Percentiles rank a stretch among this genome's conserved stretches.
phyloP scores from a whole-genome alignment of 106 monocot genomes.

The Dendrobium catenatum region DNA sequence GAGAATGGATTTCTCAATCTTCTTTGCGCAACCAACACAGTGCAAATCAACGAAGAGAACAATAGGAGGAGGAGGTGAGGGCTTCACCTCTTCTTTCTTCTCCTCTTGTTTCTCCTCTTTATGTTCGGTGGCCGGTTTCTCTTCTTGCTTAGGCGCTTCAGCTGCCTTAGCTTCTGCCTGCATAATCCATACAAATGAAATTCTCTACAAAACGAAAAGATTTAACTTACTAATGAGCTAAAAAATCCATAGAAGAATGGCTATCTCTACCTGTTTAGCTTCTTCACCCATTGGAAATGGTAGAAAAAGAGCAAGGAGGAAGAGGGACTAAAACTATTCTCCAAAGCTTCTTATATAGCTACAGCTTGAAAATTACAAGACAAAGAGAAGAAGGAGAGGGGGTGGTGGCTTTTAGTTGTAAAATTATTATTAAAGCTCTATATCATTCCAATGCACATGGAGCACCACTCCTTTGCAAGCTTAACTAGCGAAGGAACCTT shows the following conservation, averaged over 20 bases:
- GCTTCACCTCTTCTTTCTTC: conserved; percentile 34
- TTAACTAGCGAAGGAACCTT: too few relatives aligned
- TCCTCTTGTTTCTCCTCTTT: conserved; percentile 35
- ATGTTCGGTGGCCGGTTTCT: conserved; percentile 16
- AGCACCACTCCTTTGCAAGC: background rate
- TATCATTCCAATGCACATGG: background rate
- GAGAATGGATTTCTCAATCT: conserved; percentile 45
- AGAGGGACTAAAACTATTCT: background rate
- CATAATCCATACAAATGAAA: background rate
- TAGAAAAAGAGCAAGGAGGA: background rate
- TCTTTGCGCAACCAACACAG: conserved; percentile 68
- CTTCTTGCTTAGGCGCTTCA: conserved; percentile 19
- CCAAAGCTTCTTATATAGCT: conserved; percentile 4
- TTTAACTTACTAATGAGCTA: background rate
- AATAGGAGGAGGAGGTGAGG: conserved; percentile 40
- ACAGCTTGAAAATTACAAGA: background rate
- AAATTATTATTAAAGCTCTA: background rate
- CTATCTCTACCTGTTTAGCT: background rate
- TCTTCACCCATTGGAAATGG: conserved; percentile 9
- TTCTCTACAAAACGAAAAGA: background rate
- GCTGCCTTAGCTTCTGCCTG: conserved; percentile 20
- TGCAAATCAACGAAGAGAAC: conserved; percentile 61
- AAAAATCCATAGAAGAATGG: background rate
- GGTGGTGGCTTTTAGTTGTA: background rate
- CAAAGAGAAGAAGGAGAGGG: background rate